Base-by-base conservation (phyloP, 768 basidiomycete genomes). In the Mycena rosella region DNA sequence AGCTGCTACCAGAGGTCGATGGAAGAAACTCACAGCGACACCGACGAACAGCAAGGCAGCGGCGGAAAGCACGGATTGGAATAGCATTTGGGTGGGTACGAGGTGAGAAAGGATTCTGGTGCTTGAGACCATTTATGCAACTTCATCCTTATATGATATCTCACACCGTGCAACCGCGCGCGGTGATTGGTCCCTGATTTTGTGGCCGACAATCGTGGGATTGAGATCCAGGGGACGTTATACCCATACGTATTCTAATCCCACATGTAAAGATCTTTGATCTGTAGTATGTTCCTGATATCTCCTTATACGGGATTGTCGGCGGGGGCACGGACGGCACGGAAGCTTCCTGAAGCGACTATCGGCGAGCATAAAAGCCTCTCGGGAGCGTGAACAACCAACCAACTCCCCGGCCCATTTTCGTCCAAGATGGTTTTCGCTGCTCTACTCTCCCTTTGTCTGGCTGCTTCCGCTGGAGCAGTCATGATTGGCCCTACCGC, bases 141-240 rank as follows among this genome's bases (percentile, higher is more conserved):
- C n/a, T 3, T 2, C 36, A 20, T 51, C 14, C 38, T 26, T n/a
- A 56, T 64, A 56, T 63, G 54, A n/a, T n/a, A n/a, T n/a, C n/a
- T n/a, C n/a, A n/a, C n/a, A n/a, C n/a, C n/a, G n/a, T n/a, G n/a
- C n/a, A n/a, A n/a, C n/a, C n/a, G n/a, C n/a, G 42, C 11, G 20
- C 42, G 42, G 42, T 18, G 42, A 44, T 44, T 3, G 3, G 18
- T 10, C 34, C 22, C 22, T 54, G n/a, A n/a, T n/a, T n/a, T n/a
- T n/a, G n/a, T n/a, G n/a, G n/a, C 53, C n/a, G 29, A 63, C 62
- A 63, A 55, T 45, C 60, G 60, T 62, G 60, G 60, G 60, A 52
- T 22, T 38, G 20, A 29, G 13, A 57, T 8, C 38, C 3, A 13
- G 14, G 5, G n/a, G n/a, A n/a, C n/a, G n/a, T n/a, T 42, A 27